These are phyloP conservation scores for Plasmodium chabaudi DNA, from an alignment of 169 alveolate species.

Conservation along the genomic window DNA sequence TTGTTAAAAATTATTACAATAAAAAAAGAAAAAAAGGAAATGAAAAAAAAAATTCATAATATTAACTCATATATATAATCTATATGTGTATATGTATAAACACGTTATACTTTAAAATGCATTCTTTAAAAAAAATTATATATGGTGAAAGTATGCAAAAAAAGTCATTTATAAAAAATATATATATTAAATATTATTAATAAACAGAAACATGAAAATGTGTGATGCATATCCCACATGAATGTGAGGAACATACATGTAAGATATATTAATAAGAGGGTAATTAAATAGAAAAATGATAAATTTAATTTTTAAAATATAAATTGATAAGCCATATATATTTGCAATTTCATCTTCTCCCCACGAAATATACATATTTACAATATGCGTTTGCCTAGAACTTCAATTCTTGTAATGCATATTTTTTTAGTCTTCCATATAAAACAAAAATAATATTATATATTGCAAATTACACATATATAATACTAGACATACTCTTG, in stretches of 20 bases:
- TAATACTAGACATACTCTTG: slow-evolving; percentile 17
- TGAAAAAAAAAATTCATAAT: slow-evolving; percentile 27
- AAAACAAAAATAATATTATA: slow-evolving; percentile 11
- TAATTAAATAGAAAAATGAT: slow-evolving; percentile 22
- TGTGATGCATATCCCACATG: not conserved
- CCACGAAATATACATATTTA: too few species aligned
- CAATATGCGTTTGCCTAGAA: too few species aligned
- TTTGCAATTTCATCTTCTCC: not conserved
- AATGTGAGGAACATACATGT: not conserved
- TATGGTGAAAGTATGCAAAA: too few species aligned
- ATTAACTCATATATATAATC: slow-evolving; percentile 9
- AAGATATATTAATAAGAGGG: slow-evolving; percentile 3
- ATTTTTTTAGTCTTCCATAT: too few species aligned
- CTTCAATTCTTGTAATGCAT: too few species aligned
- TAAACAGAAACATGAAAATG: too few species aligned
- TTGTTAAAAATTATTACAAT: slow-evolving; percentile 45
- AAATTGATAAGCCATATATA: slow-evolving; percentile 16
- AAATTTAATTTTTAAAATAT: slow-evolving; percentile 47
- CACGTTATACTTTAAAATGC: too few species aligned
- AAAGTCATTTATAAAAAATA: too few species aligned
- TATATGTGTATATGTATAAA: slow-evolving; percentile 15
- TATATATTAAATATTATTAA: too few species aligned
- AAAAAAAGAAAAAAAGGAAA: slow-evolving; percentile 31
- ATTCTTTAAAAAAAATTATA: too few species aligned
- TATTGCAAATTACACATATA: slow-evolving; percentile 35